These are phyloP conservation scores for Alternaria burnsii DNA, from an alignment of 2,329 filamentous ascomycete genomes.

Conservation along the genomic window DNA sequence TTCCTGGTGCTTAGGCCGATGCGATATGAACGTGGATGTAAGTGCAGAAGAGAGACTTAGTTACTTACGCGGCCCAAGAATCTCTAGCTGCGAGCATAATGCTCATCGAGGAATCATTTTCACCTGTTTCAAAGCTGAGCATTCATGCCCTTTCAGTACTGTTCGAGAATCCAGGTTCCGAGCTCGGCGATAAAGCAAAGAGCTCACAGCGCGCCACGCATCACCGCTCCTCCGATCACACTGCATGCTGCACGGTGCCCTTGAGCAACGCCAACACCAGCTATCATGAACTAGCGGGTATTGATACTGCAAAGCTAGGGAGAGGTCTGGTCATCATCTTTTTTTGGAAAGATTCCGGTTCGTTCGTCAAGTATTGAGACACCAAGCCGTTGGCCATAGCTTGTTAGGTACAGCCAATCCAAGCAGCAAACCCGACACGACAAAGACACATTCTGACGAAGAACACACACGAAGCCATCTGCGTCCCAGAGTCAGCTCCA, in stretches of 20 bases:
- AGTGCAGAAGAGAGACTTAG: background rate
- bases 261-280: background rate
- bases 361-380: background rate
- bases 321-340: background rate
- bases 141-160: background rate
- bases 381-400: background rate
- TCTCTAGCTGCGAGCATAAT: background rate
- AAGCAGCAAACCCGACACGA: too few relatives aligned
- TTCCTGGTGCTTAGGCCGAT: too few relatives aligned
- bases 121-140: rapidly evolving
- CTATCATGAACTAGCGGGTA: background rate
- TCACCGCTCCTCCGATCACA: background rate
- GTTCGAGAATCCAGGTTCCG: background rate
- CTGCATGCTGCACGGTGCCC: slow-evolving; percentile 1
- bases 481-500: background rate
- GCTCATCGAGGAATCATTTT: rapidly evolving
- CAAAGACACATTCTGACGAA: background rate
- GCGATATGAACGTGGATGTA: too few relatives aligned
- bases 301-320: background rate
- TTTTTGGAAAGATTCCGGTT: background rate
- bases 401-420: background rate
- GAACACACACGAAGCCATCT: background rate
- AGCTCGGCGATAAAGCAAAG: slow-evolving; percentile 2
- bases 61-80: too few relatives aligned
- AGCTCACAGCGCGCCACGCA: slow-evolving; percentile 5